These are phyloP conservation scores for Hippophae rhamnoides DNA, from an alignment of 306 rosid species.

Conservation along the genomic window DNA sequence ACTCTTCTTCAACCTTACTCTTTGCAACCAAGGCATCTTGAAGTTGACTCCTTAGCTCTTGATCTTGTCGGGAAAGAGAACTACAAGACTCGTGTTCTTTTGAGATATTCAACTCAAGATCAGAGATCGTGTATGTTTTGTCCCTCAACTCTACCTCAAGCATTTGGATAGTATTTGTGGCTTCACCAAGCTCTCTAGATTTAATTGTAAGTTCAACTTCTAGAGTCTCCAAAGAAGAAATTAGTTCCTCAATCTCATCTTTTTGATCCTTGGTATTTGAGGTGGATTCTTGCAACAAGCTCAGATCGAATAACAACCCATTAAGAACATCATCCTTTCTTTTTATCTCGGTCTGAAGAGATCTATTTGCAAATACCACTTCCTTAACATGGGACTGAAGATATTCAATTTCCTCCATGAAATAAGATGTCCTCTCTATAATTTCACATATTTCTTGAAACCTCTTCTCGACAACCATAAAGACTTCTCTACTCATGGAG, in stretches of 20 bases:
- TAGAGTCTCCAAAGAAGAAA: conserved; percentile 44
- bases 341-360: conserved; percentile 50
- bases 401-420: conserved; percentile 28
- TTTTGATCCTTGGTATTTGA: conserved; percentile 66
- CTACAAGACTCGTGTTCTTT: conserved; percentile 31
- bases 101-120: conserved; percentile 51
- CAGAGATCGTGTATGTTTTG: conserved; percentile 34
- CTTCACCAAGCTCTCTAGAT: conserved; percentile 52
- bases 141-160: conserved; percentile 62
- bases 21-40: conserved; percentile 43
- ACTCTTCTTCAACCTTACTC: conserved; percentile 44
- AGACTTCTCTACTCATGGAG: conserved; percentile 20
- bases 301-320: conserved; percentile 75
- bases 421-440: conserved; percentile 24
- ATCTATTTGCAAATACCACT: conserved; percentile 26
- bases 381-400: conserved; percentile 39
- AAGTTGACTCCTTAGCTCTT: conserved; percentile 33
- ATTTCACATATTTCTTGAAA: conserved; percentile 27
- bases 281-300: conserved; percentile 94
- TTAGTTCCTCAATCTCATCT: conserved; percentile 57
- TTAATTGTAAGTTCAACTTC: conserved; percentile 58
- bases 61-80: conserved; percentile 36
- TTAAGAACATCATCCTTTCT: conserved; percentile 76
- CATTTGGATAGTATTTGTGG: conserved; percentile 33
- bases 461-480: conserved; percentile 18